Percentiles rank a stretch among this genome's conserved stretches.
phyloP scores from a whole-genome alignment of 176 grass and related monocot species.

The Oropetium thomaeum region DNA sequence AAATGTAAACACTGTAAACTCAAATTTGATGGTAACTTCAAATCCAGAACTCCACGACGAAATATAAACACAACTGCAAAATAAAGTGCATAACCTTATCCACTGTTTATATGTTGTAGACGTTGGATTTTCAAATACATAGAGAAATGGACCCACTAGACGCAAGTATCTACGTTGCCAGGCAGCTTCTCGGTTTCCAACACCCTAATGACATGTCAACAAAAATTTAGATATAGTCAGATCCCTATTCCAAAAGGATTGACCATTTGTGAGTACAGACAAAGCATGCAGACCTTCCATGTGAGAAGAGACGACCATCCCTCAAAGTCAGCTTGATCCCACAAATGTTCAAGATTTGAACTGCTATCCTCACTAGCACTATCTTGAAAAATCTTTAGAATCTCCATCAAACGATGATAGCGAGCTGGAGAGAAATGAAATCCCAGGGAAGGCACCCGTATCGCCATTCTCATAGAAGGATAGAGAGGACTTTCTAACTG shows the following conservation, averaged over 20 bases:
- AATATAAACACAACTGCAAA: neutral
- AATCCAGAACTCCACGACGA: slow-evolving; percentile 20
- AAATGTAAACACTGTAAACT: neutral
- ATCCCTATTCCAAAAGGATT: neutral
- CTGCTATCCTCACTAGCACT: slow-evolving; percentile 41
- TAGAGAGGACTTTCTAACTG: slow-evolving; percentile 83
- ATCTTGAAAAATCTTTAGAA: slow-evolving; percentile 79
- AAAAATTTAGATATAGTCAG: neutral
- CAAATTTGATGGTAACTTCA: slow-evolving; percentile 10
- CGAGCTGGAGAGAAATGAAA: slow-evolving; percentile 97
- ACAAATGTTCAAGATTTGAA: slow-evolving; percentile 56
- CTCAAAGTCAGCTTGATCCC: slow-evolving; percentile 92
- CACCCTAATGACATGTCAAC: slow-evolving; percentile 56
- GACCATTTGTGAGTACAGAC: neutral
- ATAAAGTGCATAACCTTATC: slow-evolving; percentile 60
- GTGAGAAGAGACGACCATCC: slow-evolving; percentile 86
- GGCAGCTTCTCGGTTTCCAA: slow-evolving; percentile 86
- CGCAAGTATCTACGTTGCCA: slow-evolving; percentile 84
- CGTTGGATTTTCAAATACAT: slow-evolving; percentile 77
- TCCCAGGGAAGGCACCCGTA: slow-evolving; percentile 86
- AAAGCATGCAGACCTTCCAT: slow-evolving; percentile 84
- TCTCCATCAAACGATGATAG: slow-evolving; percentile 92
- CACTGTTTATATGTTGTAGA: slow-evolving; percentile 91
- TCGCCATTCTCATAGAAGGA: slow-evolving; percentile 85
- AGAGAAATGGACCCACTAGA: slow-evolving; percentile 84